Conservation (phyloP, 176 grass and related monocot species). For the Oryza coarctata region DNA sequence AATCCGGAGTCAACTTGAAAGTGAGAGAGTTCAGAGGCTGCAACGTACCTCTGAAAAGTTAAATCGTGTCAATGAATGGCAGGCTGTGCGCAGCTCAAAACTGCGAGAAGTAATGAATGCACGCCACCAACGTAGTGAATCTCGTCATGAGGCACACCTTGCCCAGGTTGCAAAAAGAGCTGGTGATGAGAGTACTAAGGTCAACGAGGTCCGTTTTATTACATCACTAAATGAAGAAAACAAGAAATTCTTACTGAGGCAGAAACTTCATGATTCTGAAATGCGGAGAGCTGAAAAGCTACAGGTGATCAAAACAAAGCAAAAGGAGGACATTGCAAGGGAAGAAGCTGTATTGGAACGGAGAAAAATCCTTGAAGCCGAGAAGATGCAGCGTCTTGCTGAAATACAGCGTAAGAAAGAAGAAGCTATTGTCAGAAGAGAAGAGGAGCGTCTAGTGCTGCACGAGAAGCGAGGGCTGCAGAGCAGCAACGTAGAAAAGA, state of each 20-base stretch:
- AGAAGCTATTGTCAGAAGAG: constrained; percentile 94
- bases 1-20: constrained; percentile 96
- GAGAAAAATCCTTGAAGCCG: constrained; percentile 93
- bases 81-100: constrained; percentile 92
- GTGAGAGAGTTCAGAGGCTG: constrained; percentile 92
- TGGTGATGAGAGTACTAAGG: constrained; percentile 97
- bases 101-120: constrained; percentile 93
- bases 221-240: constrained; percentile 98
- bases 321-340: constrained; percentile 96
- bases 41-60: constrained; percentile 97
- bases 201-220: constrained; percentile 99
- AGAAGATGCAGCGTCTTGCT: constrained; percentile 94
- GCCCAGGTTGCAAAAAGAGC: constrained; percentile 90
- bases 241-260: constrained; percentile 90
- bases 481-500: constrained; percentile 97
- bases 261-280: constrained; percentile 95
- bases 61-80: constrained; percentile 93
- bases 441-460: constrained; percentile 99
- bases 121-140: constrained; percentile 89
- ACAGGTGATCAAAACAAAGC: constrained; percentile 95
- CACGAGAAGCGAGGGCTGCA: constrained; percentile 78
- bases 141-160: constrained; percentile 90
- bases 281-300: constrained; percentile 97
- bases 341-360: constrained; percentile 98
- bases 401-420: constrained; percentile 98